phyloP scores from a whole-genome alignment of 108 stramenopile genomes.

The Craspedostauros australis region DNA sequence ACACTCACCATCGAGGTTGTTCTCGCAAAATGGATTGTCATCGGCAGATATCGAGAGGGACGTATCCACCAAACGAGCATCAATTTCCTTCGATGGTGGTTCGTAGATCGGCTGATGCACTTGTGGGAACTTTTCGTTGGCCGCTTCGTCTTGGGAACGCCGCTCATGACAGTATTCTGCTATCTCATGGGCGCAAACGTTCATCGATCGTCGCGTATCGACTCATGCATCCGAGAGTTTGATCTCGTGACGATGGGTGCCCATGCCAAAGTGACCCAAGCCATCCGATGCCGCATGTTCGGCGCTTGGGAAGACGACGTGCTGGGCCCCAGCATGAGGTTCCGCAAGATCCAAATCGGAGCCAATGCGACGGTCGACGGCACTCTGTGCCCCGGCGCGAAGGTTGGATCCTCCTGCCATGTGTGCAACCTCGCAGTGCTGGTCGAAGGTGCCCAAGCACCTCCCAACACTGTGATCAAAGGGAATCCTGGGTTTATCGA shows the following conservation, averaged over 20 bases:
- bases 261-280: not conserved
- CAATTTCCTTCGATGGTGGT: conserved; percentile 2
- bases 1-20: not conserved
- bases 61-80: not conserved
- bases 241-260: not conserved
- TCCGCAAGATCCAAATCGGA: not conserved
- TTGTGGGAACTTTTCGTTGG: too few species aligned
- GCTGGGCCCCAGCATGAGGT: not conserved
- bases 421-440: not conserved
- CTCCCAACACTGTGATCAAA: not conserved
- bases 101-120: too few species aligned
- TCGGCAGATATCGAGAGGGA: conserved; percentile 2
- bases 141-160: conserved; percentile 1
- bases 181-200: conserved; percentile 4
- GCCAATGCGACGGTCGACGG: not conserved
- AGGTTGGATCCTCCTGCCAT: not conserved
- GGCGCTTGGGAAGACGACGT: not conserved
- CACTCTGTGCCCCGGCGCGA: not conserved
- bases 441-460: conserved; percentile 3
- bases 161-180: conserved; percentile 1
- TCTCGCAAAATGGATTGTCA: conserved; percentile 6
- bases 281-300: conserved; percentile 1
- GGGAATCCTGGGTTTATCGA: conserved; percentile 1
- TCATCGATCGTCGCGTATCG: not conserved
- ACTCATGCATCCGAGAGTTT: conserved; percentile 3